These are phyloP conservation scores for Solanum pimpinellifolium DNA, from an alignment of 257 asterid species.

Conservation along the genomic window DNA sequence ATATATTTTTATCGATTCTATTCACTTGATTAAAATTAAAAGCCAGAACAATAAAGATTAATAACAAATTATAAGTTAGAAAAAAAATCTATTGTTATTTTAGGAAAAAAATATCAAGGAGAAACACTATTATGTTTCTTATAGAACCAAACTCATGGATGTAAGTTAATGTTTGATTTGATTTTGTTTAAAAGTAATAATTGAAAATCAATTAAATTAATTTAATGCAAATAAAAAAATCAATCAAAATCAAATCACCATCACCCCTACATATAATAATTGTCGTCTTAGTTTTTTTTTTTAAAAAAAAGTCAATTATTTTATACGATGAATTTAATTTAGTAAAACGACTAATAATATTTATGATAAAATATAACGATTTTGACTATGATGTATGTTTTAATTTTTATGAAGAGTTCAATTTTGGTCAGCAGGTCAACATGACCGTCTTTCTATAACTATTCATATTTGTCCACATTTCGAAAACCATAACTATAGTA, in stretches of 20 bases:
- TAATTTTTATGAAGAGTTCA: not conserved
- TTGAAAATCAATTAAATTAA: not conserved
- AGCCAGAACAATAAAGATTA: not conserved
- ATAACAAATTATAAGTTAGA: not conserved
- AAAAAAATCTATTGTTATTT: no score
- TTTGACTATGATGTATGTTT: not conserved
- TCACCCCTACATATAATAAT: not conserved
- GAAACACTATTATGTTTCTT: not conserved
- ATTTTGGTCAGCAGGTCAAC: not conserved
- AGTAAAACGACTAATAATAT: not conserved
- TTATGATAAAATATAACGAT: not conserved
- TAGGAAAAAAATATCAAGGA: not conserved
- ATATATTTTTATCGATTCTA: not conserved
- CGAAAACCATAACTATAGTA: not conserved
- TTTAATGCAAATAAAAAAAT: not conserved
- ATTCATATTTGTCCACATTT: not conserved
- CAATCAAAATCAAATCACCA: not conserved
- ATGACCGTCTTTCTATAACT: not conserved
- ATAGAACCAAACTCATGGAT: not conserved
- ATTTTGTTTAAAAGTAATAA: not conserved
- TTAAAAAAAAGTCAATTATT: not conserved
- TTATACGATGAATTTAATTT: not conserved
- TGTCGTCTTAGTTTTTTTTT: not conserved
- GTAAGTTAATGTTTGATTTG: not conserved
- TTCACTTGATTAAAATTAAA: not conserved